Conservation (phyloP, 2,329 filamentous ascomycete genomes). For the Colletotrichum chrysophilum region DNA sequence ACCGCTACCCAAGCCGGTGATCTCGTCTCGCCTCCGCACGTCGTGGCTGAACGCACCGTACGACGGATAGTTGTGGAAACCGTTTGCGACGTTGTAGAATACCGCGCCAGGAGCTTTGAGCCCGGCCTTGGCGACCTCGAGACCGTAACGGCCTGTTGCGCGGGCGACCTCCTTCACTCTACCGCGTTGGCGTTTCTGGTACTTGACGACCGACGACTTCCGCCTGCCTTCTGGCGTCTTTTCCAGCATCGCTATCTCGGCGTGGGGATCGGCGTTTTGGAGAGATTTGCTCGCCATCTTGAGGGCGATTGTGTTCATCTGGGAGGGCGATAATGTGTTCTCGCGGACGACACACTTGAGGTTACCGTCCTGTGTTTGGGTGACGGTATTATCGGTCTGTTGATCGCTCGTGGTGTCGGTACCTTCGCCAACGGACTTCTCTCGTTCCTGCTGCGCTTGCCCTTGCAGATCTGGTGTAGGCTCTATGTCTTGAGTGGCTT, state of each 20-base stretch:
- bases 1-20: slow-evolving; percentile 66
- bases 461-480: neutral
- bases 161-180: slow-evolving; percentile 29
- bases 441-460: neutral
- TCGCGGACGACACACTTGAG: neutral
- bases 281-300: slow-evolving; percentile 37
- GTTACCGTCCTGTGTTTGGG: neutral
- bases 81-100: slow-evolving; percentile 70
- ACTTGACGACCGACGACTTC: neutral
- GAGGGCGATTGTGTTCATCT: slow-evolving; percentile 32
- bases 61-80: slow-evolving; percentile 76
- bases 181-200: neutral
- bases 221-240: neutral
- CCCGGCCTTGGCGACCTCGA: slow-evolving; percentile 64
- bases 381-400: neutral
- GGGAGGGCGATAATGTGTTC: slow-evolving; percentile 22
- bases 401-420: slow-evolving; percentile 1
- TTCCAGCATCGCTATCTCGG: neutral
- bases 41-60: slow-evolving; percentile 68
- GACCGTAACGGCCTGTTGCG: slow-evolving; percentile 58
- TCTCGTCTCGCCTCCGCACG: slow-evolving; percentile 67
- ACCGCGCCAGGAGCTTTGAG: slow-evolving; percentile 72
- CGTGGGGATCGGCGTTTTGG: slow-evolving; percentile 56
- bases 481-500: neutral
- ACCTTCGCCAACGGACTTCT: neutral